phyloP scores from a whole-genome alignment of 2,329 filamentous ascomycete species.

The Sclerotinia spermophila region DNA sequence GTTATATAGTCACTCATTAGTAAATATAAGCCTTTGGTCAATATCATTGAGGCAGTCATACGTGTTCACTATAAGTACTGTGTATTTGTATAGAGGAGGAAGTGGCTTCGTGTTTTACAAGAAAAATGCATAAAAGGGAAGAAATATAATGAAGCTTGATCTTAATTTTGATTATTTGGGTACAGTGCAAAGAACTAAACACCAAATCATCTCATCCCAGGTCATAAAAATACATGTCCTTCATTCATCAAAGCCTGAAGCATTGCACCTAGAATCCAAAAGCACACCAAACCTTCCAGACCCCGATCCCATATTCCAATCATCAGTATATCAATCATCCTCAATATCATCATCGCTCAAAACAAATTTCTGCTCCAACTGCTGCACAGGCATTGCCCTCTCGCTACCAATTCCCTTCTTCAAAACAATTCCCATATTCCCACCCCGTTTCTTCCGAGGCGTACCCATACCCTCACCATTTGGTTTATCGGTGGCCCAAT shows the following conservation, averaged over 20 bases:
- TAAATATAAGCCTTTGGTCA: conserved; percentile 30
- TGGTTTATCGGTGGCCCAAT: conserved; percentile 61
- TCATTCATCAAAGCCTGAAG: not conserved
- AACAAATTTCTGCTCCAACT: conserved; percentile 59
- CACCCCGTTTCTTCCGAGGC: conserved; percentile 41
- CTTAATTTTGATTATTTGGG: not conserved
- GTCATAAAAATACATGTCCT: not conserved
- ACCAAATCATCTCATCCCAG: not conserved
- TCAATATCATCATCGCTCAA: conserved; percentile 84
- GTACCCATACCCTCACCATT: conserved; percentile 50
- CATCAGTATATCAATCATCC: conserved; percentile 44
- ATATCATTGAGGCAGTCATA: not conserved
- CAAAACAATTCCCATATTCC: conserved; percentile 30
- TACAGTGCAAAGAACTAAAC: not conserved
- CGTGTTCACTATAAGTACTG: not conserved
- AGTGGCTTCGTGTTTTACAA: not conserved
- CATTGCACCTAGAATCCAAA: not conserved
- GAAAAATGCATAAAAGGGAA: not conserved
- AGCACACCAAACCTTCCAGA: not conserved
- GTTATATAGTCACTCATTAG: conserved; percentile 39
- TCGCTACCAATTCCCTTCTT: conserved; percentile 26
- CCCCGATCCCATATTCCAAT: not conserved
- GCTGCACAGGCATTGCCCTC: conserved; percentile 23
- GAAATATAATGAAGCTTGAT: not conserved
- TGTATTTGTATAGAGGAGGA: not conserved